Evolutionary conservation across 106 monocot genomes (phyloP).

Genomic region (Triglochin maritima): DNA sequence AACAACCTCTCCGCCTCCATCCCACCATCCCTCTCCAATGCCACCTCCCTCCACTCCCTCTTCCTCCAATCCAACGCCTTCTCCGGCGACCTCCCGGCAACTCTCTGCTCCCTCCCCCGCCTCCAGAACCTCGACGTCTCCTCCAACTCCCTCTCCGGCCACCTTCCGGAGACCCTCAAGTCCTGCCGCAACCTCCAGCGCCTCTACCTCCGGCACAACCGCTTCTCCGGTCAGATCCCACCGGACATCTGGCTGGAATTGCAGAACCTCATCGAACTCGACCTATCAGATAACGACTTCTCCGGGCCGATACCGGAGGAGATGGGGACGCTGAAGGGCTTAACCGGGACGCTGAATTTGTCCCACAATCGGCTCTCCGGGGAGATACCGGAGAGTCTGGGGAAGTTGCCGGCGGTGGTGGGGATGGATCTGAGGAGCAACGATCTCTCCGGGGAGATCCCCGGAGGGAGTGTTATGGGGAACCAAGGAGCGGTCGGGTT

Average conservation of each 20-base stretch:
- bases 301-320: constrained; percentile 49
- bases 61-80: constrained; percentile 73
- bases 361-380: constrained; percentile 74
- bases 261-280: constrained; percentile 39
- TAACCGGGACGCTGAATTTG: constrained; percentile 55
- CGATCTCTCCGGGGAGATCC: constrained; percentile 92
- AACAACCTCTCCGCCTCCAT: constrained; percentile 54
- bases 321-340: constrained; percentile 39
- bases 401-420: constrained; percentile 39
- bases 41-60: constrained; percentile 69
- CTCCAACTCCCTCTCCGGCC: constrained; percentile 43
- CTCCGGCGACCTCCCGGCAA: constrained; percentile 43
- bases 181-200: constrained; percentile 50
- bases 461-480: constrained; percentile 24
- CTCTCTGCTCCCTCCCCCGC: constrained; percentile 44
- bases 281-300: constrained; percentile 57
- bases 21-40: constrained; percentile 56
- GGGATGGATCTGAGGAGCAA: constrained; percentile 68
- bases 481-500: constrained; percentile 42
- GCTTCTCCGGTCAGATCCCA: constrained; percentile 47
- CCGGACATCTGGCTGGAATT: constrained; percentile 50
- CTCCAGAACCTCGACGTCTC: constrained; percentile 80
- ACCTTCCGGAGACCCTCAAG: constrained; percentile 33
- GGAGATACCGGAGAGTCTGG: constrained; percentile 41
- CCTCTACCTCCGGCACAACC: constrained; percentile 37